These are phyloP conservation scores for Stachybotrys chartarum DNA, from an alignment of 2,329 filamentous ascomycete genomes.

Conservation along the genomic window DNA sequence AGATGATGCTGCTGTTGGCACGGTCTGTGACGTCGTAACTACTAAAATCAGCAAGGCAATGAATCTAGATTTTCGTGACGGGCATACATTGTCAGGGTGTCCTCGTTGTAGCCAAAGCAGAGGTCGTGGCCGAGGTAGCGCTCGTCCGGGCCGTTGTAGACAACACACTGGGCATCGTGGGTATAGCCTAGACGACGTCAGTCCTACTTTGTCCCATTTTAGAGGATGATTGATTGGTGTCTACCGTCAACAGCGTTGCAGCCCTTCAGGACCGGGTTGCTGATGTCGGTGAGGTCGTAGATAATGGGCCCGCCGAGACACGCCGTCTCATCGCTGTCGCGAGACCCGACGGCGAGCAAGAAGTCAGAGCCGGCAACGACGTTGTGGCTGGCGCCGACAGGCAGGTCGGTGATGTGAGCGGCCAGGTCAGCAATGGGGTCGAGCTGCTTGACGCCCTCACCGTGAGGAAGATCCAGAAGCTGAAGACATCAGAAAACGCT, in stretches of 20 bases:
- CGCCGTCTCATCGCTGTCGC: conserved; percentile 14
- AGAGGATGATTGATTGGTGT: neutral
- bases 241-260: conserved; percentile 33
- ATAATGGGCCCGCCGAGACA: conserved; percentile 44
- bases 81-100: conserved; percentile 33
- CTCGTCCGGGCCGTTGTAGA: conserved; percentile 41
- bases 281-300: conserved; percentile 43
- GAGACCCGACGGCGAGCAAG: conserved; percentile 33
- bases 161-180: conserved; percentile 34
- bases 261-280: conserved; percentile 40
- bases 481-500: neutral
- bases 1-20: conserved; percentile 36
- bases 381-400: conserved; percentile 31
- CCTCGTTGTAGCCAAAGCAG: conserved; percentile 47
- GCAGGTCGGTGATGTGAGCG: neutral
- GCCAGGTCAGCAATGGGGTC: neutral
- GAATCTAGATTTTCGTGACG: neutral
- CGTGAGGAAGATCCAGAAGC: neutral
- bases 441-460: neutral
- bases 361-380: conserved; percentile 40
- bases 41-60: neutral
- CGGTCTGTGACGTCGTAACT: conserved; percentile 40
- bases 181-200: neutral
- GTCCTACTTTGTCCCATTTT: neutral
- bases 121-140: conserved; percentile 38